phyloP scores from a whole-genome alignment of 108 stramenopile species.

The Asterionellopsis glacialis region DNA sequence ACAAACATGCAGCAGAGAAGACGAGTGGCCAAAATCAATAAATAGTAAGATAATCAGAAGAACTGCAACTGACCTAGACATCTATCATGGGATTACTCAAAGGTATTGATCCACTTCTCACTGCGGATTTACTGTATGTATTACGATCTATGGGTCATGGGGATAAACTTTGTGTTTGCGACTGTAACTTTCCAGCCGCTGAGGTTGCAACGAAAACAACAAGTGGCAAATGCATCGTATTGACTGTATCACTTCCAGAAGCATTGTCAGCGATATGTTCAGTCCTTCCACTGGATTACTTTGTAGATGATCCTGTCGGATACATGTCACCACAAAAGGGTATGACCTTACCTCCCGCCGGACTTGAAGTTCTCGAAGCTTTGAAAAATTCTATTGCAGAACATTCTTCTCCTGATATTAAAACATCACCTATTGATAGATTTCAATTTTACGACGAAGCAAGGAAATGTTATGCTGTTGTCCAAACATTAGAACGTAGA shows the following conservation, averaged over 20 bases:
- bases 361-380: constrained; percentile 24
- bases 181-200: constrained; percentile 51
- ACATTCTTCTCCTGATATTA: constrained; percentile 18
- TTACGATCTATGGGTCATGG: constrained; percentile 51
- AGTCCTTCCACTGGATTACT: constrained; percentile 46
- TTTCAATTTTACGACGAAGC: constrained; percentile 47
- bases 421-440: constrained; percentile 30
- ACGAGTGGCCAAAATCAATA: too few relatives aligned
- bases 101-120: constrained; percentile 43
- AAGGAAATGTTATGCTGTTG: constrained; percentile 39
- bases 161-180: constrained; percentile 36
- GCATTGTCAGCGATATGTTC: constrained; percentile 39
- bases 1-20: too few relatives aligned
- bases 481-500: constrained; percentile 48
- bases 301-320: constrained; percentile 26
- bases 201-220: constrained; percentile 42
- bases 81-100: constrained; percentile 44
- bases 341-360: constrained; percentile 27
- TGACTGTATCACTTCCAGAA: constrained; percentile 37
- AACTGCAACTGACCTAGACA: too few relatives aligned
- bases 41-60: too few relatives aligned
- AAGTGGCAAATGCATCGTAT: constrained; percentile 25
- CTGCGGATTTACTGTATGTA: constrained; percentile 40
- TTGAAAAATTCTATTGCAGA: constrained; percentile 20
- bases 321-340: constrained; percentile 43